phyloP scores from a whole-genome alignment of 441 rosid species.

The Jatropha podagrica region DNA sequence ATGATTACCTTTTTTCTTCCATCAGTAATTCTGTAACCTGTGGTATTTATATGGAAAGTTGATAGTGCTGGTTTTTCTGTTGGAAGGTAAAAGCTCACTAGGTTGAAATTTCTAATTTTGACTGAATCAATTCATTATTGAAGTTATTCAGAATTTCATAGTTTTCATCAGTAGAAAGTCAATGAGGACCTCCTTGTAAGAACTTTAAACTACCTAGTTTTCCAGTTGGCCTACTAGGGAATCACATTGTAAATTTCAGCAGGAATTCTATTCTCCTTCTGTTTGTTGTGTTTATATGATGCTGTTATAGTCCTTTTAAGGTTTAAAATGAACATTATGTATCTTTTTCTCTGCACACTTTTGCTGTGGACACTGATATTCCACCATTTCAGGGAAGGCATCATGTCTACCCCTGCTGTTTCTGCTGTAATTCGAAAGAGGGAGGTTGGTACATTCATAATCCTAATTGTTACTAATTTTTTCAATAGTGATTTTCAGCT shows the following conservation, averaged over 20 bases:
- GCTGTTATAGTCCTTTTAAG: not conserved
- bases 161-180: not conserved
- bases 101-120: not conserved
- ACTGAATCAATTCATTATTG: not conserved
- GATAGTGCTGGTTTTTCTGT: not conserved
- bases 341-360: conserved; percentile 2
- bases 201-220: not conserved
- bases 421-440: conserved; percentile 86
- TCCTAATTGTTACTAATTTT: conserved; percentile 5
- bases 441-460: conserved; percentile 43
- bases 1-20: not conserved
- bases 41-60: not conserved
- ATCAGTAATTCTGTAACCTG: not conserved
- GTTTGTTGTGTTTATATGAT: not conserved
- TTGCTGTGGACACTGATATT: conserved; percentile 12
- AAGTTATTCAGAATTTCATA: not conserved
- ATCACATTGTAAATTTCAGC: not conserved
- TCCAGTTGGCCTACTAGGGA: not conserved
- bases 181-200: not conserved
- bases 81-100: not conserved
- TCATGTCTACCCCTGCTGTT: conserved; percentile 90
- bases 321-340: not conserved
- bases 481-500: conserved; percentile 5
- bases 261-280: not conserved
- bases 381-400: conserved; percentile 63